Evolutionary conservation across 495 filamentous ascomycete genomes (phyloP), one percentile per base, ranked within the genome.

Genomic region (Aspergillus egyptiacus): DNA sequence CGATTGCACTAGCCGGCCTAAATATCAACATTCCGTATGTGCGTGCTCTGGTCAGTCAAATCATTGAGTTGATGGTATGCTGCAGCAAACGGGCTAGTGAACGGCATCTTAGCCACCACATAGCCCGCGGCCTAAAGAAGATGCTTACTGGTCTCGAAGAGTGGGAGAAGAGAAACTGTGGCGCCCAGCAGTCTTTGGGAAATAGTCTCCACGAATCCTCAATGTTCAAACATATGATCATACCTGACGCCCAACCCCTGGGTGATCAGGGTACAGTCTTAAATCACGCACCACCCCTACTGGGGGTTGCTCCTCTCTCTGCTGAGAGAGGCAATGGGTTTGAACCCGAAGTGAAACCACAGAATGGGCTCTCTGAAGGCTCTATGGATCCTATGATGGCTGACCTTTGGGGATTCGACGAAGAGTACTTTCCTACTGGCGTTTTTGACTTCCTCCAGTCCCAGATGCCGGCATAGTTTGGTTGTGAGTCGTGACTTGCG

Each of bases 61-160:
- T 75, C 18, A 66, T 77, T 46, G 66, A 69, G 38, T 51, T 78
- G 57, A 71, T 78, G 66, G 60, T 71, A 1, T 67, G 64, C 6
- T 74, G 69, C 46, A 75, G 75, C 45, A 67, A 69, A 42, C 60
- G 67, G 11, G 73, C 72, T 13, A 75, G 74, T 39, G 73, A 78
- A 54, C 70, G 71, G 13, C 76, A 79, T 50, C 66, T 79, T 6
- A 76, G 75, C 47, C 71, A 75, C 39, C 73, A 78, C 39, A 73
- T 79, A 31, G 72, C 75, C 2, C 68, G 67, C 24, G 76, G 76
- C 7, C 58, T 78, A 38, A 65, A 66, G 34, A 79, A 78, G 56
- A 78, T 74, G 71, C 62, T 74, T n/a, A 66, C 66, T 5, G 71
- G 71, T 5, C 58, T 72, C 11, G 69, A 72, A 34, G 68, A 72